phyloP scores from a whole-genome alignment of 768 basidiomycete genomes.

The Serendipita sp. region DNA sequence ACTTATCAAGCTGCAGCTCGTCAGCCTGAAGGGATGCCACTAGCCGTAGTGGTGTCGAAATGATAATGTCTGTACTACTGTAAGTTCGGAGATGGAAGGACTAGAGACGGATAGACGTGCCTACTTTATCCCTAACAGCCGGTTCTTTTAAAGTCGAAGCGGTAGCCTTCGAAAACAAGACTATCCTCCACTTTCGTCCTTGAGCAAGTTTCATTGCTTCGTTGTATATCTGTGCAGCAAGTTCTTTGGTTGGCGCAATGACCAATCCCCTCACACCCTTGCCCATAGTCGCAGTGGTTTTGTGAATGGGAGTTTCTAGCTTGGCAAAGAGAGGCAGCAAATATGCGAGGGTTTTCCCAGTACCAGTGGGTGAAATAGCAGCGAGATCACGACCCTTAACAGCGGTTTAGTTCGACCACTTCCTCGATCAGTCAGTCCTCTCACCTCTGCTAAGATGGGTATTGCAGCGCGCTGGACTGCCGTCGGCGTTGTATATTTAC shows the following conservation, averaged over 20 bases:
- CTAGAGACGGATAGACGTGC: conserved; percentile 28
- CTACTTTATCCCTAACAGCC: conserved; percentile 57
- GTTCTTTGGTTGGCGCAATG: conserved; percentile 82
- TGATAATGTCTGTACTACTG: conserved; percentile 53
- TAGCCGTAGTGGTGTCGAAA: conserved; percentile 83
- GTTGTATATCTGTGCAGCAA: conserved; percentile 91
- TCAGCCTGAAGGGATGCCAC: conserved; percentile 64
- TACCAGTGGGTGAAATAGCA: conserved; percentile 93
- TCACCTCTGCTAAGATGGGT: conserved; percentile 65
- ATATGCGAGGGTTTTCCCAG: conserved; percentile 92
- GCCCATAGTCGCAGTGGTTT: conserved; percentile 28
- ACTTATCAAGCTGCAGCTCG: conserved; percentile 58
- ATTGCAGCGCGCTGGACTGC: conserved; percentile 68
- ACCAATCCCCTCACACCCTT: conserved; percentile 63
- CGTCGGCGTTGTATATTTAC: conserved; percentile 54
- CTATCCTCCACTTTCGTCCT: conserved; percentile 67
- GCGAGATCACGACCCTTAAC: conserved; percentile 80
- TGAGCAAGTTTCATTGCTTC: conserved; percentile 72
- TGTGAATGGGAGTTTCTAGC: conserved; percentile 39
- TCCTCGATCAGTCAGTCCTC: too few species aligned
- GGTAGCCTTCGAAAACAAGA: conserved; percentile 80
- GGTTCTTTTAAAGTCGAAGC: conserved; percentile 68
- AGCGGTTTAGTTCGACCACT: background rate
- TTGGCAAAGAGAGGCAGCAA: conserved; percentile 63
- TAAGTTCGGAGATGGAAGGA: conserved; percentile 2